These are phyloP conservation scores for Daldinia loculata DNA, from an alignment of 495 filamentous ascomycete species.

Conservation along the genomic window DNA sequence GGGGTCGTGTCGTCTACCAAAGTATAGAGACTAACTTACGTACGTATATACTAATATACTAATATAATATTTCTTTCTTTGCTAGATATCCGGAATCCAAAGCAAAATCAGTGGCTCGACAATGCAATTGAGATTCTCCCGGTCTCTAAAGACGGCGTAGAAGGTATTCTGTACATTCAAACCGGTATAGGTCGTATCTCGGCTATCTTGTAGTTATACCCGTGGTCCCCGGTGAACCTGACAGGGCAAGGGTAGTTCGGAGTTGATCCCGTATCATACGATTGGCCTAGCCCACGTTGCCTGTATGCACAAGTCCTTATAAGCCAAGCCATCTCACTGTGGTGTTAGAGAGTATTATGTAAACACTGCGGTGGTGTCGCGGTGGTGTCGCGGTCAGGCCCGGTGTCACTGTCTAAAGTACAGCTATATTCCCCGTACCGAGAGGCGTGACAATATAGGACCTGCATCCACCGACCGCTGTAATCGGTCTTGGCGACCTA, in stretches of 20 bases:
- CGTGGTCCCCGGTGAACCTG: background rate
- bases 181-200: slow-evolving; percentile 1
- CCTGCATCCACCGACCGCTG: background rate
- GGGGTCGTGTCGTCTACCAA: background rate
- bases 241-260: background rate
- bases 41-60: background rate
- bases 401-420: background rate
- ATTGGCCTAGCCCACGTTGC: background rate
- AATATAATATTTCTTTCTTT: background rate
- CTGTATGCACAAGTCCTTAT: background rate
- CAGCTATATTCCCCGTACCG: background rate
- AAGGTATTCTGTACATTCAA: background rate
- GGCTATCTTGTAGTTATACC: background rate
- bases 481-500: background rate
- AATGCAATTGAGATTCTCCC: background rate
- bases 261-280: background rate
- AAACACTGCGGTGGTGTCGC: background rate
- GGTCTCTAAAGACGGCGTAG: background rate
- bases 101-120: background rate
- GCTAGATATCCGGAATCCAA: background rate
- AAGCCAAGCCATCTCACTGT: background rate
- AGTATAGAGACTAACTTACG: background rate
- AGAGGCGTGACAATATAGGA: background rate
- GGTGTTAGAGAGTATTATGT: background rate
- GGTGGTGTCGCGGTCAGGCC: background rate